Percentiles rank a stretch among this genome's conserved stretches.
These are phyloP conservation scores for Corymbia calophylla DNA, from an alignment of 441 rosid genomes.

Conservation along the genomic window DNA sequence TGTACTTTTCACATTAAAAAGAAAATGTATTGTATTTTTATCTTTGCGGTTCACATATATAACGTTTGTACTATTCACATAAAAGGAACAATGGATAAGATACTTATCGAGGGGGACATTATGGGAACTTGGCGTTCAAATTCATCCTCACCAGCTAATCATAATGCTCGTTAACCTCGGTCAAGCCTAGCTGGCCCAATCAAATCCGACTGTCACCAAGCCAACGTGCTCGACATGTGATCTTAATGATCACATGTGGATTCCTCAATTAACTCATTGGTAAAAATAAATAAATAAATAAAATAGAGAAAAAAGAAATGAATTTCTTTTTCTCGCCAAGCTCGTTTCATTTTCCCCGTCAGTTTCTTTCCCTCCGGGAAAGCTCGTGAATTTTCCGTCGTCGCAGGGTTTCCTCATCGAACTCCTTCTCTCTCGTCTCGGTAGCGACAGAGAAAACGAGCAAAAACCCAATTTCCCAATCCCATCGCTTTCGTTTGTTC, in stretches of 20 bases:
- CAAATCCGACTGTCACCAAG: neutral
- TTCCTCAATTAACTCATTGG: neutral
- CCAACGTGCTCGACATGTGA: neutral
- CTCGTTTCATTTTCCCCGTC: neutral
- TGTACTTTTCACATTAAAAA: neutral
- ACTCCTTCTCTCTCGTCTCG: neutral
- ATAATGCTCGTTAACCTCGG: too few species aligned
- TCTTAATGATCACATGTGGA: neutral
- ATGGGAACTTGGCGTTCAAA: neutral
- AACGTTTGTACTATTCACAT: neutral
- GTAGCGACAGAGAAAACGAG: neutral
- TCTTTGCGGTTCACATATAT: neutral
- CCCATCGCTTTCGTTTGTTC: neutral
- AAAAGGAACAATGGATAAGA: neutral
- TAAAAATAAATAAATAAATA: accelerated
- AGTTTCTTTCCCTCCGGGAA: neutral
- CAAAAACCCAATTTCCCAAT: neutral
- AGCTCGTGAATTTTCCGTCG: neutral
- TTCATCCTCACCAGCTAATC: neutral
- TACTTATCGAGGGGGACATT: neutral
- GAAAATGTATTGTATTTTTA: too few species aligned
- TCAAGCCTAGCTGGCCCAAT: neutral
- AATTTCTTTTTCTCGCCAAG: neutral
- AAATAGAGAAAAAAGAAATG: neutral
- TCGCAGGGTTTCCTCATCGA: neutral